These are phyloP conservation scores for Fragaria nilgerrensis DNA, from an alignment of 306 rosid species.

Conservation along the genomic window DNA sequence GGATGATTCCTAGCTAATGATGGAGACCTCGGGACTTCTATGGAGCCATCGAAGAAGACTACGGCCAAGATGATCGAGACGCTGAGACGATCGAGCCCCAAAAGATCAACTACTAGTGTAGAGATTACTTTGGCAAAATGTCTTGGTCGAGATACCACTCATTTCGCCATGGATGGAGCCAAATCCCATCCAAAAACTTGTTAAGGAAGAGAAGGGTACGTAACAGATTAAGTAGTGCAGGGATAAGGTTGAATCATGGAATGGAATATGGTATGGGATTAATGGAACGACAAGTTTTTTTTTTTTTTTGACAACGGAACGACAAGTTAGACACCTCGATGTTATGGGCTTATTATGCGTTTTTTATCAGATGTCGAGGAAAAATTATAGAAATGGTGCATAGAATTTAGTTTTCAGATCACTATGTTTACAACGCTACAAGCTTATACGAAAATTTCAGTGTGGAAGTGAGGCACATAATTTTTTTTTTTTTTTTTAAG, in stretches of 20 bases:
- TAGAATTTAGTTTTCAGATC: neutral
- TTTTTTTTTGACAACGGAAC: too few relatives aligned
- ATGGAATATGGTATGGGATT: neutral
- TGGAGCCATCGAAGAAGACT: neutral
- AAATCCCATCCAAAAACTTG: neutral
- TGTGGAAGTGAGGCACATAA: neutral
- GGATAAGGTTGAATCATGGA: neutral
- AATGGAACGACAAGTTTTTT: slow-evolving; percentile 8
- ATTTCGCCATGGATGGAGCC: too few relatives aligned
- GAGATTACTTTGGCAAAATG: too few relatives aligned
- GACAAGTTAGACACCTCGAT: slow-evolving; percentile 5
- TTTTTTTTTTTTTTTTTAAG: neutral
- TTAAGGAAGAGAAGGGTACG: neutral
- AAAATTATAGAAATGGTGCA: neutral
- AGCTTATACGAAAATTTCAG: neutral
- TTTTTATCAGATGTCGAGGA: neutral
- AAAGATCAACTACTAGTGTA: too few relatives aligned
- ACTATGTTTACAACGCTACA: neutral
- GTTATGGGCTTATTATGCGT: neutral
- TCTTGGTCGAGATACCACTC: neutral
- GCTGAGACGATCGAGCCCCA: too few relatives aligned
- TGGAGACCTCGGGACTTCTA: neutral
- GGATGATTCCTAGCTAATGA: neutral
- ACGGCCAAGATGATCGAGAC: neutral
- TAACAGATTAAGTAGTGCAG: neutral